Conservation (phyloP, 2,329 filamentous ascomycete genomes). For the Talaromyces sp. region DNA sequence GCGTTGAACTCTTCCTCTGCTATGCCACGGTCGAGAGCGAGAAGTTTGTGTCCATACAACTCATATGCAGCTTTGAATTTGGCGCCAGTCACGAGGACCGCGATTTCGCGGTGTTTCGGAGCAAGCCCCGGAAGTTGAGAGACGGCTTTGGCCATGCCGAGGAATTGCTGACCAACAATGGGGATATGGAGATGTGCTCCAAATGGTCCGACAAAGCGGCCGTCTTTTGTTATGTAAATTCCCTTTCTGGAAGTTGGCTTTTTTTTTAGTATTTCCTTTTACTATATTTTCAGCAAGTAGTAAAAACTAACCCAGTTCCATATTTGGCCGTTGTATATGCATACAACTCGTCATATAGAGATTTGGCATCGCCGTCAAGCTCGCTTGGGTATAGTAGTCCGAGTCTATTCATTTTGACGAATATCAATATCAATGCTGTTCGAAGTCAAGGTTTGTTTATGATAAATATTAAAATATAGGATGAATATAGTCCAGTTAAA, state of each 20-base stretch:
- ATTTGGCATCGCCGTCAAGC: neutral
- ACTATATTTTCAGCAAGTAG: no score
- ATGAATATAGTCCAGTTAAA: neutral
- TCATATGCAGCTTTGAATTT: neutral
- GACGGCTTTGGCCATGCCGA: neutral
- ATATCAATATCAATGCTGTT: neutral
- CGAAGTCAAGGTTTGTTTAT: neutral
- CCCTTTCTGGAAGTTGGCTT: neutral
- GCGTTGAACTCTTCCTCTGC: neutral
- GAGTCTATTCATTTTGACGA: neutral
- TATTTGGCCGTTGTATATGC: neutral
- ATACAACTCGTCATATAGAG: neutral
- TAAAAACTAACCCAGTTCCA: neutral
- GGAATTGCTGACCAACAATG: neutral
- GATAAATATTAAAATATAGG: neutral
- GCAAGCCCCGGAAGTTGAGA: neutral
- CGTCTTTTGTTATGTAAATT: neutral
- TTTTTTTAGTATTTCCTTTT: neutral
- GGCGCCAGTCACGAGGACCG: neutral
- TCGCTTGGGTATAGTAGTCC: neutral
- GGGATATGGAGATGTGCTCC: neutral
- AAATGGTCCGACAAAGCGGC: neutral
- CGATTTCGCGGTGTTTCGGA: neutral
- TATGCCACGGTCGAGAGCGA: neutral
- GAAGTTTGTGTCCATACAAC: neutral